phyloP scores from a whole-genome alignment of 179 eudicot species.

The Drosera spatulata region DNA sequence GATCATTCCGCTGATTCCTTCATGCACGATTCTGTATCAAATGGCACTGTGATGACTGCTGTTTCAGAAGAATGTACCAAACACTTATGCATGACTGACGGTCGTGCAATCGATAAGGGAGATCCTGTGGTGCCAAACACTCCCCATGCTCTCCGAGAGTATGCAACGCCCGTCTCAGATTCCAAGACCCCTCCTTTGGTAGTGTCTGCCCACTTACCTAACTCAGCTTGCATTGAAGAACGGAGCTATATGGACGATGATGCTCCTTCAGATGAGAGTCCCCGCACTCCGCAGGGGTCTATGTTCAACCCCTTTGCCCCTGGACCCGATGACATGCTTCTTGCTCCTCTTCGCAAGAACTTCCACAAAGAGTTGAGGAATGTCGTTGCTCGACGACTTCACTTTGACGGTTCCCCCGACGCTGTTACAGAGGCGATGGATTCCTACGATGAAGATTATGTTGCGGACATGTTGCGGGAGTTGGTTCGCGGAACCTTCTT shows the following conservation, averaged over 20 bases:
- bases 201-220: slow-evolving; percentile 12
- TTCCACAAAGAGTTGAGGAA: slow-evolving; percentile 7
- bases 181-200: slow-evolving; percentile 20
- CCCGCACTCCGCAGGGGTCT: slow-evolving; percentile 25
- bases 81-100: not conserved
- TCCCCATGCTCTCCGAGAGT: slow-evolving; percentile 31
- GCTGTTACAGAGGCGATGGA: slow-evolving; percentile 6
- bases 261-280: slow-evolving; percentile 18
- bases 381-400: slow-evolving; percentile 26
- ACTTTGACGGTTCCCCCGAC: slow-evolving; percentile 21
- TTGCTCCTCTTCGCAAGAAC: slow-evolving; percentile 42
- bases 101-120: slow-evolving; percentile 4
- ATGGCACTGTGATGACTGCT: slow-evolving; percentile 4
- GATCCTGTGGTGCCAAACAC: slow-evolving; percentile 37
- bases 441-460: slow-evolving; percentile 10
- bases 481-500: slow-evolving; percentile 26
- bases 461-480: slow-evolving; percentile 30
- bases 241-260: slow-evolving; percentile 4
- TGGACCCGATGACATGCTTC: slow-evolving; percentile 31
- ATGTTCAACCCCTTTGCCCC: slow-evolving; percentile 70
- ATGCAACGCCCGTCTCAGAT: slow-evolving; percentile 5
- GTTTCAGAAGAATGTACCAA: not conserved
- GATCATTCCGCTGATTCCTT: not conserved
- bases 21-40: not conserved
- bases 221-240: slow-evolving; percentile 4